Evolutionary conservation across 306 rosid species (phyloP).

Genomic region (Urtica urens): DNA sequence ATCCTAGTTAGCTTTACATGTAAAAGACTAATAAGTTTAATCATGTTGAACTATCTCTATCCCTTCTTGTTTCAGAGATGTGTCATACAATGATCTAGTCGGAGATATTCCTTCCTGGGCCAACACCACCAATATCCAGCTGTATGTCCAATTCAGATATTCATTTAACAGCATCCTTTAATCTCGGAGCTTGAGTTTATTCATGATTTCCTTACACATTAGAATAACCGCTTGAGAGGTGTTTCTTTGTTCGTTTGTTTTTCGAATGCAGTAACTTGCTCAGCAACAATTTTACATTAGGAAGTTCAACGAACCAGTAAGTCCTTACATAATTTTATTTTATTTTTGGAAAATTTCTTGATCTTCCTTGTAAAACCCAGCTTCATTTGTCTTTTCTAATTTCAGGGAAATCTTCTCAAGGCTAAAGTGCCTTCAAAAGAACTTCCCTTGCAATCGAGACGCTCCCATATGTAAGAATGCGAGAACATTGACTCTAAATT

Average conservation of each 20-base stretch:
- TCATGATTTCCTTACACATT: neutral
- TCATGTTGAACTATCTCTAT: neutral
- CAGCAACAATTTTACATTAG: conserved; percentile 57
- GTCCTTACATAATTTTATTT: neutral
- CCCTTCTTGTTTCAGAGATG: conserved; percentile 45
- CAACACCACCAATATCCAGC: conserved; percentile 28
- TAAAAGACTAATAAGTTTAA: neutral
- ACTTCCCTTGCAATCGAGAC: conserved; percentile 56
- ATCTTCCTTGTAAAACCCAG: neutral
- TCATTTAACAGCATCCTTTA: neutral
- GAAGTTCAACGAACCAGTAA: conserved; percentile 46
- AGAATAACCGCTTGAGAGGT: too few relatives aligned
- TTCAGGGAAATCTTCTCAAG: conserved; percentile 45
- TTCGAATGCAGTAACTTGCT: conserved; percentile 49
- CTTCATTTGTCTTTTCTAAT: conserved; percentile 1
- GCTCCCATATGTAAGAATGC: conserved; percentile 45
- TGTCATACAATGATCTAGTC: conserved; percentile 59
- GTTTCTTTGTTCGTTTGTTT: too few relatives aligned
- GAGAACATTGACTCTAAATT: neutral
- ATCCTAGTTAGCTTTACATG: neutral
- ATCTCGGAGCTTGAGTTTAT: neutral
- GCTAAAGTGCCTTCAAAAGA: conserved; percentile 52
- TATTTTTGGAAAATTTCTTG: neutral
- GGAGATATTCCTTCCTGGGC: conserved; percentile 81
- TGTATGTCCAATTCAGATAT: conserved; percentile 28